Conservation (phyloP, 2,329 filamentous ascomycete genomes). For the Pestalotiopsis sp. region DNA sequence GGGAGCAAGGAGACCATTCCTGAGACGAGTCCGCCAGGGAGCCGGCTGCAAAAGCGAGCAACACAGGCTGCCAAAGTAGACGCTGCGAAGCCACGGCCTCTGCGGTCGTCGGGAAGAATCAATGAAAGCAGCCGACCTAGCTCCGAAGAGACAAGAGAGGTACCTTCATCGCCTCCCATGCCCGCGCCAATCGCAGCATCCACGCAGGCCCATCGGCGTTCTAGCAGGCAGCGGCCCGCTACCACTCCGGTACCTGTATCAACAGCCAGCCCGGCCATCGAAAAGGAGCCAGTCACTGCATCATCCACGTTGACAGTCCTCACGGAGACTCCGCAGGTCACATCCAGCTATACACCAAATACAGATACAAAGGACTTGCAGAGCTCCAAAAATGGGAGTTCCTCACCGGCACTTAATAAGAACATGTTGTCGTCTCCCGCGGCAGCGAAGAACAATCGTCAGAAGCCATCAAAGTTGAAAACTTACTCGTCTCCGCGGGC, state of each 20-base stretch:
- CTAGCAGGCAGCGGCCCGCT: conserved; percentile 19
- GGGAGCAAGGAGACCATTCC: conserved; percentile 30
- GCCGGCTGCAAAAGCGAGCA: conserved; percentile 21
- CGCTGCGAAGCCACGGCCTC: background rate
- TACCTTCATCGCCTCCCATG: conserved; percentile 18
- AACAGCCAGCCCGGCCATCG: conserved; percentile 2
- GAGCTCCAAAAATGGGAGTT: background rate
- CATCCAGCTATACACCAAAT: conserved; percentile 27
- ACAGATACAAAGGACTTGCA: conserved; percentile 21
- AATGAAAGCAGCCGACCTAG: background rate
- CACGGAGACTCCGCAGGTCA: conserved; percentile 28
- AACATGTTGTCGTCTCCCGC: conserved; percentile 33
- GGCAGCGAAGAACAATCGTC: conserved; percentile 31
- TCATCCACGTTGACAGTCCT: conserved; percentile 29
- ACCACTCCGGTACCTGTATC: conserved; percentile 23
- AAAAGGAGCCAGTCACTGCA: conserved; percentile 13
- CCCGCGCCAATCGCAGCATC: conserved; percentile 28
- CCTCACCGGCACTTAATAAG: conserved; percentile 6
- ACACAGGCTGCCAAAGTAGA: conserved; percentile 12
- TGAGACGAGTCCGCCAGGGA: conserved; percentile 31
- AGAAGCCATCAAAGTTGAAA: conserved; percentile 27
- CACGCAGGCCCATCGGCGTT: conserved; percentile 24
- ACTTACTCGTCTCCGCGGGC: conserved; percentile 15
- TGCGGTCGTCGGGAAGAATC: background rate
- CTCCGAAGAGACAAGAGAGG: conserved; percentile 7